Percentiles rank a stretch among this genome's conserved stretches.
Conservation (phyloP, 2,329 filamentous ascomycete species). For the Cercospora zeae-maydis region DNA sequence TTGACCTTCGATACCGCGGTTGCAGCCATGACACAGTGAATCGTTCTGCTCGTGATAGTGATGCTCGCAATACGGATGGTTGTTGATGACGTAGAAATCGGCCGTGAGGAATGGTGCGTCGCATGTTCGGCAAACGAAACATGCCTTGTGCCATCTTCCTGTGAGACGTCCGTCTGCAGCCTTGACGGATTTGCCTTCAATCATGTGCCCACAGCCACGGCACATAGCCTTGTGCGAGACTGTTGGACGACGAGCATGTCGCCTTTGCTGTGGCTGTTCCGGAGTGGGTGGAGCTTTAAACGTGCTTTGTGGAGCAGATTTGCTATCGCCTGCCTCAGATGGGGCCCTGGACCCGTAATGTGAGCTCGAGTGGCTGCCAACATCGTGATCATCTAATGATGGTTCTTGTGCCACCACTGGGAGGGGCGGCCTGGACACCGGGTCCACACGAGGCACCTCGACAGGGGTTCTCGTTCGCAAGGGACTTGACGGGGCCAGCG, state of each 20-base stretch:
- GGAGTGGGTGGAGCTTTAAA: slow-evolving; percentile 23
- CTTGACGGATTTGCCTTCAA: slow-evolving; percentile 87
- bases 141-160: slow-evolving; percentile 90
- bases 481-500: not conserved
- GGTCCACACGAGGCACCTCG: not conserved
- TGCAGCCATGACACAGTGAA: slow-evolving; percentile 76
- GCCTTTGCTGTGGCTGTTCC: slow-evolving; percentile 5
- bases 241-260: slow-evolving; percentile 1
- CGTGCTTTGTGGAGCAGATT: slow-evolving; percentile 15
- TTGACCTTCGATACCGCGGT: slow-evolving; percentile 84
- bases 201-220: slow-evolving; percentile 73
- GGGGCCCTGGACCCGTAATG: slow-evolving; percentile 1
- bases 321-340: not conserved
- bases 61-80: slow-evolving; percentile 83
- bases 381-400: not conserved
- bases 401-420: not conserved
- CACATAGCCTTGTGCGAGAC: slow-evolving; percentile 63
- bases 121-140: slow-evolving; percentile 89
- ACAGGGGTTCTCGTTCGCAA: slow-evolving; percentile 3
- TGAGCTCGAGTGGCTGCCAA: not conserved
- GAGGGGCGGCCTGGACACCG: not conserved
- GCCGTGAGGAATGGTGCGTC: slow-evolving; percentile 74
- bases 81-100: slow-evolving; percentile 86
- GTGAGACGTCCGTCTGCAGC: slow-evolving; percentile 89
- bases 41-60: slow-evolving; percentile 92